phyloP scores from a whole-genome alignment of 345 rosid genomes.

The Pseudoturritis turrita region DNA sequence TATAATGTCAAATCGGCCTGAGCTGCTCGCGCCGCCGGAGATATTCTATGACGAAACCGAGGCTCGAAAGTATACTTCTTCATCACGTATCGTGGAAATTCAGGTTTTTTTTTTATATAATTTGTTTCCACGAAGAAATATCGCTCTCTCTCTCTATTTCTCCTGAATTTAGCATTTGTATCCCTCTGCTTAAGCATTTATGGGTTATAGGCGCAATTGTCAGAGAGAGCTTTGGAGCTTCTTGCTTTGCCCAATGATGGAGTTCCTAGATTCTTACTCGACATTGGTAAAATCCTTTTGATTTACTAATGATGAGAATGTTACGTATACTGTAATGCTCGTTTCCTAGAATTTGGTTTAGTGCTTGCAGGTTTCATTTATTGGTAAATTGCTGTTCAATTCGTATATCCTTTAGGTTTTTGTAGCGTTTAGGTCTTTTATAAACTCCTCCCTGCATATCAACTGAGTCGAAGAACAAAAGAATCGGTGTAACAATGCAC shows the following conservation, averaged over 20 bases:
- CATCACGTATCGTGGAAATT: slow-evolving; percentile 89
- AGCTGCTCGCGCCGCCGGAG: slow-evolving; percentile 85
- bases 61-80: slow-evolving; percentile 90
- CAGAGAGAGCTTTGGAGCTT: slow-evolving; percentile 96
- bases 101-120: slow-evolving; percentile 49
- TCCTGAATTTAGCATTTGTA: not conserved
- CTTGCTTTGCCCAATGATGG: slow-evolving; percentile 85
- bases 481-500: not conserved
- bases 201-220: slow-evolving; percentile 51
- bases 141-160: not conserved
- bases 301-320: slow-evolving; percentile 1
- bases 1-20: slow-evolving; percentile 71
- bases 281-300: slow-evolving; percentile 49
- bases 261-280: slow-evolving; percentile 76
- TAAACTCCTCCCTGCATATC: not conserved
- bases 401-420: no score
- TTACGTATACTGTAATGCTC: not conserved
- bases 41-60: slow-evolving; percentile 81
- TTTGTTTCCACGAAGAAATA: not conserved
- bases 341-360: no score
- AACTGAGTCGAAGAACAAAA: not conserved
- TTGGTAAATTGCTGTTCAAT: no score
- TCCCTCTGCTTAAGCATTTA: not conserved
- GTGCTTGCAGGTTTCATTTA: no score
- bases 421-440: not conserved